Base-by-base conservation (phyloP, 108 stramenopile genomes). In the Discostella stelligeroides region DNA sequence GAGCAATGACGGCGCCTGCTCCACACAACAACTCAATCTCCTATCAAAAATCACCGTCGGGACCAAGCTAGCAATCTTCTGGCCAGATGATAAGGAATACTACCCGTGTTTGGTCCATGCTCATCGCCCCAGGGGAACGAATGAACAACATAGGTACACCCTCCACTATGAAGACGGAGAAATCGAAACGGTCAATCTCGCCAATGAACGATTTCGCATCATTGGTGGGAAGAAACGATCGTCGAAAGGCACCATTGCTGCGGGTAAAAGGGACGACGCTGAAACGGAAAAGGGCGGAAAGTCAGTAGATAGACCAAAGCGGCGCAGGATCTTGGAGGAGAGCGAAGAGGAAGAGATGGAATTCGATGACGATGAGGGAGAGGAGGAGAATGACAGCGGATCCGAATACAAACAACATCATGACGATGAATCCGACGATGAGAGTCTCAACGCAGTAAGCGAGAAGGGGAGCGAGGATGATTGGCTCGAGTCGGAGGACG, bases 401-500 rank as follows among this genome's bases (percentile, higher is more conserved):
- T 58, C 73, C 6, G 54, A 51, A 45, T 62, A 75, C 3, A 84
- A 90, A 25, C 40, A 37, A 15, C 61, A 17, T 9, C 66, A 54
- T 41, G 67, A 34, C 18, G 80, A 85, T 30, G 84, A 85, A n/a
- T 68, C 84, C 6, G 87, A 84, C 14, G 75, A 84, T 15, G 43
- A 51, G 2, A 57, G 34, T 23, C 55, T 51, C 30, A 24, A 57
- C 2, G 39, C 37, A 12, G 37, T 28, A 7, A 68, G 51, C 20
- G 54, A 81, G 41, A 75, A 72, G 8, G 34, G 34, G 34, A 34
- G 34, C 34, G 34, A 34, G 6, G 83, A 85, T 45, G 40, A 89
- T 39, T 84, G 83, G 83, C 76, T 86, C 72, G 85, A 85, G 11
- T 82, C 86, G 10, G 53, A 54, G 14, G 82, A 88, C n/a, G 83